These are phyloP conservation scores for Escallonia herrerae DNA, from an alignment of 129 eudicot genomes.

Conservation along the genomic window DNA sequence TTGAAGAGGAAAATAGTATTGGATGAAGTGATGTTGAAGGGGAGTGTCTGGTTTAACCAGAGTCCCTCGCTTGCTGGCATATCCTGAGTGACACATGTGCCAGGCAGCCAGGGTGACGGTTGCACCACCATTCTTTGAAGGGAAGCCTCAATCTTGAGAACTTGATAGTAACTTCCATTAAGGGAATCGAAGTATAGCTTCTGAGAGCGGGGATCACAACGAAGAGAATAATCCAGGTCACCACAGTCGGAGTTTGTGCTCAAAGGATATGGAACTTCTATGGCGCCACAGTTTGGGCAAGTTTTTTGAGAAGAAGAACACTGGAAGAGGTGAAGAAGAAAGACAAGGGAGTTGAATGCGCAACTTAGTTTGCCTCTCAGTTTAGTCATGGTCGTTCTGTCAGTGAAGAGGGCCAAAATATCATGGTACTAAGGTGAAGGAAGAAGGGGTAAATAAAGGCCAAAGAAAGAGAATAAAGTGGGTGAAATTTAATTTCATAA, in stretches of 20 bases:
- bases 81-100: slow-evolving; percentile 44
- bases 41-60: slow-evolving; percentile 51
- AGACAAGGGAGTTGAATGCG: slow-evolving; percentile 15
- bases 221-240: slow-evolving; percentile 35
- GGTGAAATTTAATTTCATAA: slow-evolving; percentile 9
- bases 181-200: slow-evolving; percentile 54
- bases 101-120: slow-evolving; percentile 42
- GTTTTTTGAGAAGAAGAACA: slow-evolving; percentile 36
- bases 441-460: slow-evolving; percentile 41
- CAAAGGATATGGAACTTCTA: slow-evolving; percentile 53
- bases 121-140: slow-evolving; percentile 40
- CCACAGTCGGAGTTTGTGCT: slow-evolving; percentile 52
- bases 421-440: slow-evolving; percentile 20
- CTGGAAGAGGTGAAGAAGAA: slow-evolving; percentile 26
- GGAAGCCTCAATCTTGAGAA: slow-evolving; percentile 28
- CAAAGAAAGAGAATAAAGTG: slow-evolving; percentile 31
- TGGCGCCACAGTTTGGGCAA: slow-evolving; percentile 48
- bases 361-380: neutral
- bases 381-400: slow-evolving; percentile 17
- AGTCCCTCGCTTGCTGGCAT: slow-evolving; percentile 50
- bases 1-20: slow-evolving; percentile 52
- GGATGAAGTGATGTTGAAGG: slow-evolving; percentile 52
- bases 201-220: slow-evolving; percentile 31
- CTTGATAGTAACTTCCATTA: slow-evolving; percentile 44
- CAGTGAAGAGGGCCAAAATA: slow-evolving; percentile 9